Evolutionary conservation across 768 basidiomycete species (phyloP).

Genomic region (Suillus tomentosus): DNA sequence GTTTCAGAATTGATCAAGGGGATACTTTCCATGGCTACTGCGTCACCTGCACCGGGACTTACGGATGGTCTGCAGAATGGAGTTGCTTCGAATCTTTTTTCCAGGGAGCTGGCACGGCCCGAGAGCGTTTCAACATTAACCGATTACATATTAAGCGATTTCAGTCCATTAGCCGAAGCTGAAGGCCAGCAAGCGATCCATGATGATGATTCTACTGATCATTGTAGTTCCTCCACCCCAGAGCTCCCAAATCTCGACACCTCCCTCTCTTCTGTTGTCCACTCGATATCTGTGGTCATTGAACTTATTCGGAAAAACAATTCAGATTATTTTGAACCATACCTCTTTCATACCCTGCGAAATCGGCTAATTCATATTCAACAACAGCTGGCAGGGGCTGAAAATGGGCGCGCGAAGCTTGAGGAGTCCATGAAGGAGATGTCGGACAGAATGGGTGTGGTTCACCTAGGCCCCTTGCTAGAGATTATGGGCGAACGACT

Average conservation of each 20-base stretch:
- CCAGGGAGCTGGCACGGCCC: slow-evolving; percentile 80
- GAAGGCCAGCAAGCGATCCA: slow-evolving; percentile 17
- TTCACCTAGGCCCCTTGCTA: slow-evolving; percentile 84
- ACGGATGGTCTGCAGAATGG: slow-evolving; percentile 69
- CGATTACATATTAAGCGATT: slow-evolving; percentile 76
- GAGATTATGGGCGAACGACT: slow-evolving; percentile 71
- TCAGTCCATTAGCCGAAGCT: slow-evolving; percentile 33
- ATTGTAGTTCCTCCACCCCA: slow-evolving; percentile 10
- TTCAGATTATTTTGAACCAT: slow-evolving; percentile 98
- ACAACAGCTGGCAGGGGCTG: slow-evolving; percentile 59
- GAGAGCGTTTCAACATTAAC: slow-evolving; percentile 72
- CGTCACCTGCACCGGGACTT: slow-evolving; percentile 76
- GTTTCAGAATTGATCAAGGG: slow-evolving; percentile 92
- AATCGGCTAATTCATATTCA: slow-evolving; percentile 89
- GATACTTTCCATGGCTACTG: slow-evolving; percentile 92
- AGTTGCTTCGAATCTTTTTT: slow-evolving; percentile 82
- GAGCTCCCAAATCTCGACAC: slow-evolving; percentile 46
- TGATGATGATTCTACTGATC: slow-evolving; percentile 18
- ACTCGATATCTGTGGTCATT: slow-evolving; percentile 86
- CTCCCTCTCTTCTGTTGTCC: slow-evolving; percentile 76
- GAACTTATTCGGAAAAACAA: slow-evolving; percentile 98
- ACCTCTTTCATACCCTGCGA: slow-evolving; percentile 90
- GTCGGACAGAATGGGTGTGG: slow-evolving; percentile 85
- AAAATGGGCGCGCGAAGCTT: slow-evolving; percentile 64
- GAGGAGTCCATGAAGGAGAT: slow-evolving; percentile 78